phyloP scores from a whole-genome alignment of 345 rosid genomes.

The Gossypioides kirkii region DNA sequence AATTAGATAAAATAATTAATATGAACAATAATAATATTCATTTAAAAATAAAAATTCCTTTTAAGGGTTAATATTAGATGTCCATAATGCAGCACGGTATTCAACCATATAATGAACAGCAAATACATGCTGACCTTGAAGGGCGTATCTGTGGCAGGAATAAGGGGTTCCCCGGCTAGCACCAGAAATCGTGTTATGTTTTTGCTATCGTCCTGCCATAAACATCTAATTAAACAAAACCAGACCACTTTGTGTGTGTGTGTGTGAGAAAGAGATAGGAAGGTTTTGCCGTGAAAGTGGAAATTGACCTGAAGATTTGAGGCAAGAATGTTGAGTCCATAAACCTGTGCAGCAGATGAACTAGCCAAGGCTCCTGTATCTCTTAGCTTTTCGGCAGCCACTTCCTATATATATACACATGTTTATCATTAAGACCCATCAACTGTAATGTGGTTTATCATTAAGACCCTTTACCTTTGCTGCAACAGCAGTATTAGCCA shows the following conservation, averaged over 20 bases:
- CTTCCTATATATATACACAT: not conserved
- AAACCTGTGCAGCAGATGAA: not conserved
- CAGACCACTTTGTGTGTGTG: not conserved
- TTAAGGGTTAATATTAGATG: no score
- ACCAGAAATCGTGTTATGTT: not conserved
- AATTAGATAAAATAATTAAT: no score
- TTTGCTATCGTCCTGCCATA: not conserved
- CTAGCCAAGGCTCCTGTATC: not conserved
- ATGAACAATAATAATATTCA: no score
- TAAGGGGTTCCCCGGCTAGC: not conserved
- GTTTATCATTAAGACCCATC: not conserved
- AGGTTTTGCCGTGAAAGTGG: no score
- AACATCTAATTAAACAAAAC: not conserved
- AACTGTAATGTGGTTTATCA: not conserved
- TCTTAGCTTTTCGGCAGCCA: not conserved
- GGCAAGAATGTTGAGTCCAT: constrained; percentile 1
- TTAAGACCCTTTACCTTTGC: not conserved
- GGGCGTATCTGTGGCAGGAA: not conserved
- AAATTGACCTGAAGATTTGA: not conserved
- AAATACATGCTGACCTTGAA: not conserved
- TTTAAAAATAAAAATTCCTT: no score
- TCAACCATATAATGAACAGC: no score
- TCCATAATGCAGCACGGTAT: no score
- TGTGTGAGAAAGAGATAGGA: not conserved
- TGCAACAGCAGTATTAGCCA: not conserved